phyloP scores from a whole-genome alignment of 352 stramenopile genomes.

The Pythium volutum region DNA sequence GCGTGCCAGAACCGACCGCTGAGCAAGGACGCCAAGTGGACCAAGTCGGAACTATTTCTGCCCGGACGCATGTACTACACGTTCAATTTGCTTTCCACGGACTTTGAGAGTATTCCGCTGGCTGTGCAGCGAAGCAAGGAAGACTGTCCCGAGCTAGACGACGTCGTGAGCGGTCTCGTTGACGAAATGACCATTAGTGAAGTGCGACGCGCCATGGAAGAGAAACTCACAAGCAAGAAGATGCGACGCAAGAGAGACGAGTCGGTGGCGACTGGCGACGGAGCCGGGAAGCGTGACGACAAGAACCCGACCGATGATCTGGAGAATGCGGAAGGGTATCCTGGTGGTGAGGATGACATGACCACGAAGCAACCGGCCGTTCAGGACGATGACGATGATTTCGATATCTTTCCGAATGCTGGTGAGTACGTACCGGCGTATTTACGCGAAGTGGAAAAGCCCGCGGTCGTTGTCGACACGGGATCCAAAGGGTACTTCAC shows the following conservation, averaged over 20 bases:
- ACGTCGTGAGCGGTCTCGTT: constrained; percentile 53
- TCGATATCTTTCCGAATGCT: constrained; percentile 76
- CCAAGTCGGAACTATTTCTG: constrained; percentile 66
- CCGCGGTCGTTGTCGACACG: neutral
- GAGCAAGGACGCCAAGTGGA: constrained; percentile 1
- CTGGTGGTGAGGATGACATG: neutral
- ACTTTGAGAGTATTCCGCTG: constrained; percentile 50
- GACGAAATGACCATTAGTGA: constrained; percentile 42
- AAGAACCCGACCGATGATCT: neutral
- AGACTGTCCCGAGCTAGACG: constrained; percentile 57
- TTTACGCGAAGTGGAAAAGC: constrained; percentile 30
- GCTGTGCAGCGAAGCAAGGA: constrained; percentile 74
- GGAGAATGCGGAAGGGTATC: neutral
- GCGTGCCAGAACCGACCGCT: constrained; percentile 40
- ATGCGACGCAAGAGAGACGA: constrained; percentile 25
- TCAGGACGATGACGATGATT: constrained; percentile 40
- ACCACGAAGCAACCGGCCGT: neutral
- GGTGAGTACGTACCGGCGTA: constrained; percentile 70
- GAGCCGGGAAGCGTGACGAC: neutral
- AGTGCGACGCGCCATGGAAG: constrained; percentile 40
- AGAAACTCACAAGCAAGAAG: constrained; percentile 27
- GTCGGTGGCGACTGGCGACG: neutral
- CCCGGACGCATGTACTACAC: constrained; percentile 75
- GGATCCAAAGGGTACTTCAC: constrained; percentile 47
- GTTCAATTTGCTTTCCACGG: constrained; percentile 43